phyloP scores from a whole-genome alignment of 2,329 filamentous ascomycete genomes.

The Chrysoporthe austroafricana region DNA sequence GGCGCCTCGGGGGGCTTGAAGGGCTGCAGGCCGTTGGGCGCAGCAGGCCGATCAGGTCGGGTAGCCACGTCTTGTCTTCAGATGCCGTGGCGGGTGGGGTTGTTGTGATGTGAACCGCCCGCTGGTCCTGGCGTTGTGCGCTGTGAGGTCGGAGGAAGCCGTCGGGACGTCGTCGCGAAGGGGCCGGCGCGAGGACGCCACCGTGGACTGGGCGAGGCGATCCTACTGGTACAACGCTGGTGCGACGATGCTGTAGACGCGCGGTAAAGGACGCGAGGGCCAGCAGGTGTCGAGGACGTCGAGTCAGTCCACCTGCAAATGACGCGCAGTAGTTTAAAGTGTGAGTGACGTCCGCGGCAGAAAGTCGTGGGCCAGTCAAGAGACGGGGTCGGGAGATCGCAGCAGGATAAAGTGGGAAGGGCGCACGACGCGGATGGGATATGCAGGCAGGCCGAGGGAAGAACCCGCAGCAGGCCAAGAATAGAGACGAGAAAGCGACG shows the following conservation, averaged over 20 bases:
- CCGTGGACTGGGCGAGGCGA: background rate
- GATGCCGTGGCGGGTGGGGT: background rate
- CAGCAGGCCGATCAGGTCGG: background rate
- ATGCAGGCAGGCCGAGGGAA: conserved; percentile 11
- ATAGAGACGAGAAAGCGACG: conserved; percentile 7
- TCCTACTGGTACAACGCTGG: background rate
- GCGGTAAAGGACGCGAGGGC: background rate
- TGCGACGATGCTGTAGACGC: background rate
- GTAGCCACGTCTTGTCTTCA: conserved; percentile 3
- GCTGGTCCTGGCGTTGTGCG: background rate
- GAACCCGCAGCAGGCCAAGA: background rate
- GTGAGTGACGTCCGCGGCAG: background rate
- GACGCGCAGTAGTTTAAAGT: background rate
- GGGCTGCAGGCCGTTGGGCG: conserved; percentile 9
- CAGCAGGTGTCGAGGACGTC: background rate
- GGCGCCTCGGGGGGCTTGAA: background rate
- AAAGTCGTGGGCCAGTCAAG: background rate
- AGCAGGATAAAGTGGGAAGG: background rate
- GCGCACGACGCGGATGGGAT: background rate
- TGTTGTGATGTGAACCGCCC: background rate
- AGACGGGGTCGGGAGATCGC: background rate
- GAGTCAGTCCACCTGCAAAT: background rate
- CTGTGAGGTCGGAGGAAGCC: background rate
- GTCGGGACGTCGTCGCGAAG: background rate
- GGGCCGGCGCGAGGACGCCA: background rate